Evolutionary conservation across 2,329 filamentous ascomycete genomes (phyloP), one percentile per base, ranked within the genome.

Genomic region (Botrytis porri): DNA sequence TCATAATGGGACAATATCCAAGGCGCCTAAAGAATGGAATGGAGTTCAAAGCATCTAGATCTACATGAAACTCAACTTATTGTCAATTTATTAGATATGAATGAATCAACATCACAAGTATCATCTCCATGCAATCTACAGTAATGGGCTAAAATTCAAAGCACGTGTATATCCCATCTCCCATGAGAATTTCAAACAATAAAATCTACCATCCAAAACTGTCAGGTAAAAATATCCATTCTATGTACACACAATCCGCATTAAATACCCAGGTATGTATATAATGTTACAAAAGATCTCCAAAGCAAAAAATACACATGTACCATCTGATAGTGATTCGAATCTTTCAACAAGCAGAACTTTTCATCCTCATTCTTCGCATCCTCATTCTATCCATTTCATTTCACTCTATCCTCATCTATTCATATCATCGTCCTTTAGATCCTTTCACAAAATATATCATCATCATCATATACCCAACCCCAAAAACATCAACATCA

Each of bases 11-110:
- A 14, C 18, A 41, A 41, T 41, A 32, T 32, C 41, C n/a, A 69
- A 57, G 65, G 65, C 48, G 65, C 48, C n/a, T 14, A 41, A 32
- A 57, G 48, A 57, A 25, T 41, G 37, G 48, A 57, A 69, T 1
- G 65, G 65, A 69, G 48, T 57, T 57, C 25, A 62, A 25, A 62
- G 37, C 35, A 18, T 41, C 25, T n/a, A 57, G n/a, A 57, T 69
- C 48, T 57, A 57, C 29, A 32, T 20, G 18, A 25, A 32, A 32
- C 18, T 22, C 22, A 32, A 51, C 18, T 41, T 10, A 37, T 18
- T 16, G 18, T 57, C 29, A 29, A 3, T 41, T 32, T 39, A 51
- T 54, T 25, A 29, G 5, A 66, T 20, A 67, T 67, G 35, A 45
- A 45, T 54, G 10, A 35, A 35, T 54, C 14, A 22, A 39, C 10